Evolutionary conservation across 495 filamentous ascomycete genomes (phyloP).

Genomic region (Aspergillus ellipticus): DNA sequence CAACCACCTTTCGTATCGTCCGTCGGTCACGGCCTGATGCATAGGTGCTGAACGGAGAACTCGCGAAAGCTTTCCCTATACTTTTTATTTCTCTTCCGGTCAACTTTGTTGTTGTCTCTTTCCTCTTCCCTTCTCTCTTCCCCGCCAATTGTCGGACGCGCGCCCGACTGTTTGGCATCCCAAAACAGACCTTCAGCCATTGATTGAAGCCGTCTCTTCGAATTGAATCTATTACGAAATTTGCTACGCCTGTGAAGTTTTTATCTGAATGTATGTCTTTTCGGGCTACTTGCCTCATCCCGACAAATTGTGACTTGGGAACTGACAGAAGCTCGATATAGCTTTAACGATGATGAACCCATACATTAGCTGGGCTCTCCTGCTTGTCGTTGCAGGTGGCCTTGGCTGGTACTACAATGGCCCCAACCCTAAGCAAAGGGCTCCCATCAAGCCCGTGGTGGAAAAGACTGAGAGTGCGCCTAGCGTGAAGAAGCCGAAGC

Average conservation of each 20-base stretch:
- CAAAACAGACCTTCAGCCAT: neutral
- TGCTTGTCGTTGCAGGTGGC: conserved; percentile 48
- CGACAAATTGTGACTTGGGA: neutral
- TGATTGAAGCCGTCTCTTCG: neutral
- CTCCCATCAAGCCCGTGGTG: conserved; percentile 24
- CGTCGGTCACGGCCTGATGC: conserved; percentile 14
- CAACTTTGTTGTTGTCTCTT: neutral
- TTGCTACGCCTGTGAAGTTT: conserved; percentile 8
- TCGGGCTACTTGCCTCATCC: neutral
- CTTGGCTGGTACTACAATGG: conserved; percentile 49
- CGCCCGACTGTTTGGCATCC: conserved; percentile 2
- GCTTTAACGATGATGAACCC: conserved; percentile 42
- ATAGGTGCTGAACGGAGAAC: conserved; percentile 11
- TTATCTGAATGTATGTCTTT: conserved; percentile 5
- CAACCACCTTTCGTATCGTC: conserved; percentile 4
- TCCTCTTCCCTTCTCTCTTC: neutral
- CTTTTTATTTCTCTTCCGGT: neutral
- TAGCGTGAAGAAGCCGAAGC: conserved; percentile 41
- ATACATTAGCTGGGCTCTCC: conserved; percentile 54
- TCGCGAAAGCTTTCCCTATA: conserved; percentile 16
- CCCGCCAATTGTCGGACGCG: conserved; percentile 2
- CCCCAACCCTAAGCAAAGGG: conserved; percentile 32
- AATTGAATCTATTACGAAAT: conserved; percentile 6
- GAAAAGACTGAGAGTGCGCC: conserved; percentile 35
- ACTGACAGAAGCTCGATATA: conserved; percentile 9